Base-by-base conservation (phyloP, 805 yeast species). In the Ogataea allantospora region DNA sequence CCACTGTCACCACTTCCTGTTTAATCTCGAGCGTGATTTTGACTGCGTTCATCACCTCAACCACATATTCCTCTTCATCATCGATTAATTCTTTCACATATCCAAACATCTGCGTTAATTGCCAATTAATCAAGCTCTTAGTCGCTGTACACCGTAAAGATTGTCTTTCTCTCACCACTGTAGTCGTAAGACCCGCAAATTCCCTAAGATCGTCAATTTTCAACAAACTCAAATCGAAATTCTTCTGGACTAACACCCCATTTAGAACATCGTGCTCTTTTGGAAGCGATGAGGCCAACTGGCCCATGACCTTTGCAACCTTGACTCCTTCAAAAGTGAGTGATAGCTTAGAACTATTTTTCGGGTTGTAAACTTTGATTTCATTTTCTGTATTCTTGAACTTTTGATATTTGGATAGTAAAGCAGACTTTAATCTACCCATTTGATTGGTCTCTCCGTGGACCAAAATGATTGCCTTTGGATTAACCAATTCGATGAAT, bases 371-470 rank as follows among this genome's bases (percentile, higher is more conserved):
- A 3, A 93, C 95, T 50, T 80, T 85, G 8, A 89, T 89, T 58
- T 93, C 98, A 33, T 85, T 78, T 12, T 85, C 93, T 0, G 97
- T 87, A 6, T 87, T 88, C 57, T 82, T 88, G 35, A 84, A 69
- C 33, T 79, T 75, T 2, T 88, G 73, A 55, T 91, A 93, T 61
- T 88, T 88, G 30, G 96, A 86, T 46, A 89, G 65, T 26, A 93
- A 68, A 0, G 99, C 98, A 18, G 96, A 85, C 60, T 93, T 93
- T 39, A 93, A 66, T 58, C 99, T 79, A 40, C 98, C 99, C 98
- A 93, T 93, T n/a, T 96, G 96, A 53, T 87, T 88, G 2, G 93
- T 80, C 55, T 93, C 99, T 9, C 99, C 99, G 62, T 93, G 99
- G 2, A 93, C 99, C 38, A 93, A 71, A 42, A 91, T 88, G 43